phyloP scores from a whole-genome alignment of 345 rosid species.

The Citrus mangshanensis region DNA sequence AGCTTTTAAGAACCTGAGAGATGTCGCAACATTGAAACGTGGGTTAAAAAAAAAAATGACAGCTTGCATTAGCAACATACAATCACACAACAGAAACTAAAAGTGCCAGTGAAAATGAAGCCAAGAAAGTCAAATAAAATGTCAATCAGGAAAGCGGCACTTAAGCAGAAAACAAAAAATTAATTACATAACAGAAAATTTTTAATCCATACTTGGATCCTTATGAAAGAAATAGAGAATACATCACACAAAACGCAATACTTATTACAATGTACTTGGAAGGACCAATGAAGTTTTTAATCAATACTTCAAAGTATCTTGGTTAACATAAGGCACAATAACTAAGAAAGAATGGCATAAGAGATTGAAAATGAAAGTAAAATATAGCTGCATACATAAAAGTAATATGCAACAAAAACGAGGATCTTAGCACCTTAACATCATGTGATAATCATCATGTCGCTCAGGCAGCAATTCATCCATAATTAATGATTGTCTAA shows the following conservation, averaged over 20 bases:
- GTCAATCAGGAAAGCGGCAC: neutral
- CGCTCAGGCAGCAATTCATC: conserved; percentile 79
- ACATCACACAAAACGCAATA: neutral
- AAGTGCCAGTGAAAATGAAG: neutral
- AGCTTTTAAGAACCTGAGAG: conserved; percentile 76
- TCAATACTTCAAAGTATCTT: neutral
- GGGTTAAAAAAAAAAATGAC: neutral
- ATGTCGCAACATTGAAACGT: neutral
- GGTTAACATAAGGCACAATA: neutral
- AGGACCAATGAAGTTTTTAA: neutral
- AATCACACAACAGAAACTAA: neutral
- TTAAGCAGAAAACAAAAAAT: neutral
- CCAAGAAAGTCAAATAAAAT: neutral
- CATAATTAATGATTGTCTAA: conserved; percentile 76
- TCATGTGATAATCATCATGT: conserved; percentile 93
- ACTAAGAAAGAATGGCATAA: neutral
- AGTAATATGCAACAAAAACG: neutral
- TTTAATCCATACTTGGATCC: neutral
- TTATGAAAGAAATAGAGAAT: neutral
- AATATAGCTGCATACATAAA: neutral
- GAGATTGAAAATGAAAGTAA: neutral
- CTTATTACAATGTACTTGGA: neutral
- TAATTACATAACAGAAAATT: neutral
- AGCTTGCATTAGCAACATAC: neutral
- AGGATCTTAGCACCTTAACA: conserved; percentile 56